Base-by-base conservation (phyloP, 768 basidiomycete genomes). In the Cystobasidium onofrii region DNA sequence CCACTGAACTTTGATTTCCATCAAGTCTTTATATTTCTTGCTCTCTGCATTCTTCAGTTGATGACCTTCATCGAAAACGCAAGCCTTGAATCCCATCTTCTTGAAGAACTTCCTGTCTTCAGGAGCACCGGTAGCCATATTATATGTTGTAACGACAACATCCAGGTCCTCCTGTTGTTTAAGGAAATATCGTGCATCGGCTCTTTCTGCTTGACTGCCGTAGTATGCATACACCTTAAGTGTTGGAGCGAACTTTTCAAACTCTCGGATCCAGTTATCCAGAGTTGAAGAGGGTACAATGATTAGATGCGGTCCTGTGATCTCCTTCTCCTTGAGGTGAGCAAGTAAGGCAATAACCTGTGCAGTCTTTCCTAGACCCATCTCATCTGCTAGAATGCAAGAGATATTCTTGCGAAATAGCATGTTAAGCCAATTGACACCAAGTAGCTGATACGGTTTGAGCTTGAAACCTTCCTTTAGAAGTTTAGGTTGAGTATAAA, bases 251-350 rank as follows among this genome's bases (percentile, higher is more conserved):
- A 99, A 99, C 39, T 88, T 87, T 29, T 87, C 86, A 79, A 99
- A 98, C 82, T 99, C 96, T 76, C 96, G 86, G 81, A 92, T 90
- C 96, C 96, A 99, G 79, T 99, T 99, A 81, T 99, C 96, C 29
- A 98, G 83, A 0, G 94, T 97, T 1, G 95, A 98, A 1, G 95
- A 97, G 89, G 96, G 96, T 12, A 99, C 96, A 77, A 98, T 87
- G 64, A 99, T 85, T 33, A 98, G 87, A 82, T 97, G 92, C 17
- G 94, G 93, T 0, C 93, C 95, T 0, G 62, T 34, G 69, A 84
- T 85, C 66, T 84, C 85, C 62, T 83, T 85, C 78, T 92, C 90
- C 80, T 90, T 91, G 64, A 98, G 84, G 78, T 90, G 85, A 1
- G 94, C 90, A 75, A 98, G 86, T 83, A 99, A 96, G 69, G 93